Base-by-base conservation (phyloP, 208 protist genomes). In the Leishmania guyanensis region DNA sequence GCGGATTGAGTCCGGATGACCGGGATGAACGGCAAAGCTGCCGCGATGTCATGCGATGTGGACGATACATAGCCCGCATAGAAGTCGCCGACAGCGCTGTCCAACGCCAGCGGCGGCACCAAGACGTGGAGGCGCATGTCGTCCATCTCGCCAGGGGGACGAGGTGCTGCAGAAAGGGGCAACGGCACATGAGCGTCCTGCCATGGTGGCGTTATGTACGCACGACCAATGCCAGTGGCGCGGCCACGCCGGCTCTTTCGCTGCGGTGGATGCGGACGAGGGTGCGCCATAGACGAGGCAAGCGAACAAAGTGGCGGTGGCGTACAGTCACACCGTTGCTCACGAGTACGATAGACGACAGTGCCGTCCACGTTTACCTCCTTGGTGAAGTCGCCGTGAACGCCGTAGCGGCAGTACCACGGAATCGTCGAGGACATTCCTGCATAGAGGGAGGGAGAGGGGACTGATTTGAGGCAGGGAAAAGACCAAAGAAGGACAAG, bases 291-390 rank as follows among this genome's bases (percentile, higher is more conserved):
- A 22, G 65, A 46, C 54, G 48, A 65, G 8, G 29, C 26, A 22
- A 64, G 50, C 4, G 29, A 53, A 1, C 79, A 73, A 14, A 58
- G 71, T 4, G 17, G 43, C 14, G 86, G 89, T 53, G 80, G 81
- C 12, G 68, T 36, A 68, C 90, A 90, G 84, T 91, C 86, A 72
- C 90, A 92, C 12, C 64, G 75, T 3, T 77, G 85, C 56, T 84
- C 88, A 6, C 77, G 77, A 5, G 80, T 77, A 6, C 81, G 81
- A 76, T 90, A 93, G 69, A 91, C n/a, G 14, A 71, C 80, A 0
- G 84, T 90, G 73, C 90, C 90, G 69, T 91, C 88, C 22, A 90
- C 69, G 68, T 87, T 88, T 10, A 66, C 81, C 70, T 82, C 73
- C 33, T 74, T 71, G 22, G 80, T 39, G 20, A 89, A 29, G 46